Evolutionary conservation across 1,284 basidiomycete genomes (phyloP), one percentile per base, ranked within the genome.

Genomic region (Ganoderma resinaceum): DNA sequence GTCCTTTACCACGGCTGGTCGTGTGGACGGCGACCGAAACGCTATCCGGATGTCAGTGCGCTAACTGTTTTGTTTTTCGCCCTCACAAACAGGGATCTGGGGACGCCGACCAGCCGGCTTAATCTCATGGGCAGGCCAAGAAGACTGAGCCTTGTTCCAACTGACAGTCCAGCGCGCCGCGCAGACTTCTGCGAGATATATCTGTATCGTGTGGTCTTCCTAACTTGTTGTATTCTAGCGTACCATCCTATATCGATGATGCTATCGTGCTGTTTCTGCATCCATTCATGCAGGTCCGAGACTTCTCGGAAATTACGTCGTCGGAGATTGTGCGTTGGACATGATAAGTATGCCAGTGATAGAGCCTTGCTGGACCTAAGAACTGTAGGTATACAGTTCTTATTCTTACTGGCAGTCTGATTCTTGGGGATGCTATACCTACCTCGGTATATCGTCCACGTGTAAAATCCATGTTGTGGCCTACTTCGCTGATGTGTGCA

Each of bases 41-140:
- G 4, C 4, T 2, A 23, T 49, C 46, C 46, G 23, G 23, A 49
- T 14, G 11, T 43, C 42, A 52, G 62, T 63, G 29, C 29, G 26
- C 38, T 61, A 20, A 61, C 23, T 38, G 5, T 6, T 23, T 38
- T 42, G 2, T 31, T 26, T 49, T 55, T 53, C n/a, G 37, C 31
- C 55, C 16, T 35, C 37, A 49, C 58, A 16, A 33, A 18, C 62
- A 78, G 76, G 76, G 76, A 29, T 70, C 76, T 3, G 66, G 68
- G 9, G 75, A 76, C 38, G 60, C 69, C 33, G 71, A 72, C 37
- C 70, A 71, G 14, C 67, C 65, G 20, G 61, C 72, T 20, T 75
- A 69, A 72, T 23, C 23, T 29, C 20, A 52, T 6, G 23, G 3
- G 35, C 3, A 18, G 18, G 43, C 26, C 14, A 23, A 52, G 46